These are phyloP conservation scores for Cryphonectria japonica DNA, from an alignment of 2,329 filamentous ascomycete species.

Conservation along the genomic window DNA sequence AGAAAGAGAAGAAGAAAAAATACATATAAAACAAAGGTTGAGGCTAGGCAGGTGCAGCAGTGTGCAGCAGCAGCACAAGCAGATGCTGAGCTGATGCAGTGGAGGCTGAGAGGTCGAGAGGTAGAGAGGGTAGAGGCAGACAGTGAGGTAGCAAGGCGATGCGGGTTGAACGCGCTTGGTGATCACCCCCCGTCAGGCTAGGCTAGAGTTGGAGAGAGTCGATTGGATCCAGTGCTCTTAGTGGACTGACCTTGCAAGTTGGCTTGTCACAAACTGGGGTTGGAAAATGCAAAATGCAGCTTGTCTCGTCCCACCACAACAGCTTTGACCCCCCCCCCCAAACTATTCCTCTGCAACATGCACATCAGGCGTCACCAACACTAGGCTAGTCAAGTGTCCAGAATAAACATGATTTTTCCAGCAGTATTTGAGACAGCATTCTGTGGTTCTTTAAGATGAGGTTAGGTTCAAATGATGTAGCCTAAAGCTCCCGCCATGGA, in stretches of 20 bases:
- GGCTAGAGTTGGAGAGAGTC: neutral
- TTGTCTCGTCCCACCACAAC: neutral
- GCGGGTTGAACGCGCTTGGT: slow-evolving; percentile 1
- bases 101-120: neutral
- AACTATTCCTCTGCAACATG: no score
- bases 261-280: neutral
- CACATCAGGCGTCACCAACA: no score
- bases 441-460: neutral
- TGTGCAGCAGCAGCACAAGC: neutral
- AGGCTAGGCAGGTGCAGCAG: neutral
- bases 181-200: neutral
- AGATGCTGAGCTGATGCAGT: neutral
- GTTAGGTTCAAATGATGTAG: neutral
- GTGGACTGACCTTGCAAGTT: slow-evolving; percentile 2
- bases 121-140: neutral
- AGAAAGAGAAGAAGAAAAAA: neutral
- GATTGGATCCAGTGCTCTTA: neutral
- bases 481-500: neutral
- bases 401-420: neutral
- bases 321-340: neutral
- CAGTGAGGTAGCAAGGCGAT: neutral
- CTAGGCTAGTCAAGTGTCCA: no score
- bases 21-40: neutral
- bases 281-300: neutral
- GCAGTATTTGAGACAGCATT: neutral